A percentile compares a stretch with the other conserved stretches of the same genome.
Evolutionary conservation across 2,329 filamentous ascomycete genomes (phyloP).

Genomic region (Calonectria pseudoturangicola): DNA sequence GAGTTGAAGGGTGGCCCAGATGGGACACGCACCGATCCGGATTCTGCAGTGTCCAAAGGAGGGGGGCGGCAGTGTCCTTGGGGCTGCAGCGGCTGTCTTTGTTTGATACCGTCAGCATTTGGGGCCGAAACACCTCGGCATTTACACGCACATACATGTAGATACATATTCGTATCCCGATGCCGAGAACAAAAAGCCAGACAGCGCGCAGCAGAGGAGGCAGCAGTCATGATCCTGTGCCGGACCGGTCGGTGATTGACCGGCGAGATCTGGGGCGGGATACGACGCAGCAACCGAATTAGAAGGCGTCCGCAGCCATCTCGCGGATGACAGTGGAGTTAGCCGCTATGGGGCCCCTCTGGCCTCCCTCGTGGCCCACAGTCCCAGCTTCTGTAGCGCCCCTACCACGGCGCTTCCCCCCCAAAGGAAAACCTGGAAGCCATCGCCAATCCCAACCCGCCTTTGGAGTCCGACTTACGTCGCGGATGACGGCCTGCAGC

Average conservation of each 20-base stretch:
- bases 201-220: background rate
- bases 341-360: constrained; percentile 27
- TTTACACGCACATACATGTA: background rate
- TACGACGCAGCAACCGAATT: constrained; percentile 21
- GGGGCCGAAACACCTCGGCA: constrained; percentile 24
- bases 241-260: constrained; percentile 27
- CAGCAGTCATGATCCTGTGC: background rate
- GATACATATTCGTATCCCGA: constrained; percentile 20
- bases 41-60: constrained; percentile 6
- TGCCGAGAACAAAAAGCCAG: background rate
- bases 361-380: constrained; percentile 14
- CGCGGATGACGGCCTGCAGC: constrained; percentile 23
- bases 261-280: constrained; percentile 28
- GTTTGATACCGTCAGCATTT: constrained; percentile 20
- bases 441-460: constrained; percentile 24
- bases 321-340: constrained; percentile 31
- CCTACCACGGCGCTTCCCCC: background rate
- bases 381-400: constrained; percentile 4
- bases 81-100: background rate
- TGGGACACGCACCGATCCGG: constrained; percentile 26
- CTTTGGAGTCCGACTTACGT: constrained; percentile 12
- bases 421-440: background rate
- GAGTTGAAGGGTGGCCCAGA: constrained; percentile 25
- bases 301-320: constrained; percentile 22
- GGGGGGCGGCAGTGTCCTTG: background rate